Conservation (phyloP, 768 basidiomycete genomes). For the Termitomyces sp. region DNA sequence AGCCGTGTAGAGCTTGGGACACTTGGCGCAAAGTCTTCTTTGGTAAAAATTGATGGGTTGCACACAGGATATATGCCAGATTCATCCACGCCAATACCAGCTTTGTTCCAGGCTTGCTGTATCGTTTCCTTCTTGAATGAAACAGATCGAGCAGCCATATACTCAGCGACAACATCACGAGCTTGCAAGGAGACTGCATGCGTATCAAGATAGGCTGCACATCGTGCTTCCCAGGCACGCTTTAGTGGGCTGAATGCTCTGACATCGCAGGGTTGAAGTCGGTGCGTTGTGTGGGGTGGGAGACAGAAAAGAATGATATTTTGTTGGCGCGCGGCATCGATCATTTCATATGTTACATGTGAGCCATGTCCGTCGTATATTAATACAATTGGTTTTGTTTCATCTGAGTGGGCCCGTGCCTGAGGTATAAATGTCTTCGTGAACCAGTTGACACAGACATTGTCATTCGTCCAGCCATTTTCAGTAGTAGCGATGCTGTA, state of each 20-base stretch:
- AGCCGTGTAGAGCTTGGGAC: neutral
- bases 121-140: neutral
- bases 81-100: neutral
- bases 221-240: neutral
- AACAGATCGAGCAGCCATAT: neutral
- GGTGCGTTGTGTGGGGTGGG: conserved; percentile 4
- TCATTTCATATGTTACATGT: neutral
- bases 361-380: conserved; percentile 1
- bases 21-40: neutral
- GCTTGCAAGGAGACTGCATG: neutral
- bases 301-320: neutral
- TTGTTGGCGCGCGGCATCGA: neutral
- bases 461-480: neutral
- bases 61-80: neutral
- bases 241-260: neutral
- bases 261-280: conserved; percentile 1
- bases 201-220: neutral
- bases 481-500: neutral
- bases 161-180: neutral
- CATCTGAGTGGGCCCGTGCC: neutral
- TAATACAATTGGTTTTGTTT: neutral
- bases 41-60: neutral
- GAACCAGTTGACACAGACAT: neutral
- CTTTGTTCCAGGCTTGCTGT: neutral
- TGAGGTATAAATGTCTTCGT: neutral